These are phyloP conservation scores for Calonectria pseudoreteaudii DNA, from an alignment of 2,329 filamentous ascomycete species.

Conservation along the genomic window DNA sequence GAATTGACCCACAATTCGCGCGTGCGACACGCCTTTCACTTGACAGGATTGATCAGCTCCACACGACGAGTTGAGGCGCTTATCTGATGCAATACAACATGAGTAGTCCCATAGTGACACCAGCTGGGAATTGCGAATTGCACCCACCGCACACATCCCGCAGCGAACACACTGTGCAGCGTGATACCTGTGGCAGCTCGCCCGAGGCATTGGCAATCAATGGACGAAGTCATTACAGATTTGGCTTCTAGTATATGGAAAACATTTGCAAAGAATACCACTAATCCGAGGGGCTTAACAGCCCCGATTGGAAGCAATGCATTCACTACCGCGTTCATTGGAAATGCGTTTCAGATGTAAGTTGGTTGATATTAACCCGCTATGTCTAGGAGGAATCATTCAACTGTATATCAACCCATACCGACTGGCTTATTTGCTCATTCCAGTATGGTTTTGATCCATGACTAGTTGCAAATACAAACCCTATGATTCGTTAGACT, in stretches of 20 bases:
- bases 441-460: neutral
- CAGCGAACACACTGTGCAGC: too few species aligned
- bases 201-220: too few species aligned
- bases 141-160: too few species aligned
- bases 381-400: neutral
- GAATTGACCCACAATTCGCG: neutral
- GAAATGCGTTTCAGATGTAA: neutral
- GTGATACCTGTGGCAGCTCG: too few species aligned
- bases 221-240: too few species aligned
- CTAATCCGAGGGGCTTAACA: too few species aligned
- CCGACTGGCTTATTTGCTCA: neutral
- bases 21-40: neutral
- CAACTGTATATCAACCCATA: neutral
- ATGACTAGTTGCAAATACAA: neutral
- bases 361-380: neutral
- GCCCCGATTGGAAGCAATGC: neutral
- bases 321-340: neutral
- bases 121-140: neutral
- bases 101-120: neutral
- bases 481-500: neutral
- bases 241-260: too few species aligned
- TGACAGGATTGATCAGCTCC: neutral
- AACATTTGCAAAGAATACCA: too few species aligned
- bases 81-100: neutral
- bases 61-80: neutral